These are phyloP conservation scores for Penicillium sp. DNA, from an alignment of 2,329 filamentous ascomycete species.

Conservation along the genomic window DNA sequence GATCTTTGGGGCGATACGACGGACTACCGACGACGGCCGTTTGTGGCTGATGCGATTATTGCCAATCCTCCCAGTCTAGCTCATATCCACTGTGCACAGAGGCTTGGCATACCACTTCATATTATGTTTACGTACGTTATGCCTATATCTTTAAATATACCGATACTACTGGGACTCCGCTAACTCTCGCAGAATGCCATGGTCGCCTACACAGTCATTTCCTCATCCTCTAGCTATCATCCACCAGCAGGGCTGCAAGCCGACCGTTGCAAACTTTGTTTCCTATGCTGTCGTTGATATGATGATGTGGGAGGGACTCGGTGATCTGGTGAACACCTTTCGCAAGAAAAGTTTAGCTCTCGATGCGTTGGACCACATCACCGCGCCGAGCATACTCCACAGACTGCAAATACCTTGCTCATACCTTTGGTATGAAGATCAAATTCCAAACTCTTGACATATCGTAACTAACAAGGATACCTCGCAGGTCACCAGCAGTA, in stretches of 20 bases:
- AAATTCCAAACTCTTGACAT: neutral
- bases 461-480: neutral
- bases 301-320: constrained; percentile 90
- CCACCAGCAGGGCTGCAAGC: constrained; percentile 72
- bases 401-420: constrained; percentile 79
- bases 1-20: constrained; percentile 35
- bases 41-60: constrained; percentile 86
- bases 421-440: constrained; percentile 71
- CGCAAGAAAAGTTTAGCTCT: constrained; percentile 72
- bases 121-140: constrained; percentile 80
- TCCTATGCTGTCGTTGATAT: constrained; percentile 85
- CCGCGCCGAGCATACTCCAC: constrained; percentile 77
- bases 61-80: constrained; percentile 79
- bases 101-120: constrained; percentile 73
- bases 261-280: constrained; percentile 76
- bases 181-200: constrained; percentile 67
- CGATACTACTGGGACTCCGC: neutral
- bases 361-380: constrained; percentile 75
- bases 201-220: constrained; percentile 81
- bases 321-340: constrained; percentile 88
- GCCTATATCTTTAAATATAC: too few species aligned
- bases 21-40: constrained; percentile 58
- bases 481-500: constrained; percentile 64
- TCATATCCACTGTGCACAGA: constrained; percentile 77
- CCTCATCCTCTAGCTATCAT: constrained; percentile 86